Percentiles rank a stretch among this genome's conserved stretches.
Conservation (phyloP, 352 stramenopile genomes). For the Phytophthora podocarpi region DNA sequence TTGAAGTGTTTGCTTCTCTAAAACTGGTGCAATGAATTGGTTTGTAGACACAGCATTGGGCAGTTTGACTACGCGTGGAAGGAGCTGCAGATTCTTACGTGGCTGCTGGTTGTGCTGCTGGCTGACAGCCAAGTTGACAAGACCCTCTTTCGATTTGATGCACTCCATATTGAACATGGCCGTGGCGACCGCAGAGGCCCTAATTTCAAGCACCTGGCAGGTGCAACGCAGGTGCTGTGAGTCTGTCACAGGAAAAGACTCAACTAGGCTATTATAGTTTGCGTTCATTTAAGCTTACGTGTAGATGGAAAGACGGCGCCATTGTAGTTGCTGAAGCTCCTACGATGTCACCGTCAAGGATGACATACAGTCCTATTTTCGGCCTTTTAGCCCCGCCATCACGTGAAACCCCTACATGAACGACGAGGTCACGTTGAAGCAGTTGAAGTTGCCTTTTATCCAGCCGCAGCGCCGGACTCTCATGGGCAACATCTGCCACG, state of each 20-base stretch:
- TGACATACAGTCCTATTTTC: conserved; percentile 16
- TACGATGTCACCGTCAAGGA: too few relatives aligned
- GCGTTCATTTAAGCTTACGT: too few relatives aligned
- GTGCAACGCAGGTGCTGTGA: neutral
- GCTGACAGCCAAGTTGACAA: too few relatives aligned
- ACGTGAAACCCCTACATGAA: conserved; percentile 28
- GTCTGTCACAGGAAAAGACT: neutral
- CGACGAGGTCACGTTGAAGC: conserved; percentile 9
- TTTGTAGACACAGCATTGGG: too few relatives aligned
- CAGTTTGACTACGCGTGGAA: neutral
- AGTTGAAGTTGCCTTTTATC: conserved; percentile 15
- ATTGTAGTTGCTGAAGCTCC: too few relatives aligned
- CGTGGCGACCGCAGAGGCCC: too few relatives aligned
- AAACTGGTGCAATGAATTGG: too few relatives aligned
- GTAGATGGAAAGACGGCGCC: too few relatives aligned
- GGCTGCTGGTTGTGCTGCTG: too few relatives aligned
- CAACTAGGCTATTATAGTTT: too few relatives aligned
- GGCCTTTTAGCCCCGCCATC: conserved; percentile 13
- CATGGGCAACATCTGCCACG: conserved; percentile 73
- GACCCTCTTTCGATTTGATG: conserved; percentile 8
- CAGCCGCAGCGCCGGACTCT: neutral
- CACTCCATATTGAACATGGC: conserved; percentile 13
- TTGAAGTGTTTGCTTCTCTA: too few relatives aligned
- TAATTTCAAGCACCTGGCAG: neutral
- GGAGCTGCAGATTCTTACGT: neutral